A percentile compares a stretch with the other conserved stretches of the same genome.
Conservation (phyloP, 1,139 yeast genomes). For the Arxiozyma telluris region DNA sequence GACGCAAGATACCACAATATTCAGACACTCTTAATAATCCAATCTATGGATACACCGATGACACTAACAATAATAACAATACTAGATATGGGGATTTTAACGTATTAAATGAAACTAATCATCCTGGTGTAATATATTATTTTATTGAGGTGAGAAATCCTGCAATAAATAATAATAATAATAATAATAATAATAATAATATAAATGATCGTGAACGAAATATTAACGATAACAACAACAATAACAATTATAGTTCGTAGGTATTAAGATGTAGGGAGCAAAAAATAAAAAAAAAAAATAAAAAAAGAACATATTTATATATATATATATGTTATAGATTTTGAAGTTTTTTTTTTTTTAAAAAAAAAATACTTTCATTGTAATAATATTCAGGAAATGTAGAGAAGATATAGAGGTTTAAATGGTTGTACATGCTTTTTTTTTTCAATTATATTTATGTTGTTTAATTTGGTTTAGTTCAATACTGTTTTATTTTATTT, state of each 20-base stretch:
- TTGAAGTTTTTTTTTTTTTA: too few species aligned
- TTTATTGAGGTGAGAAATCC: constrained; percentile 10
- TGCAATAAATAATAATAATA: not conserved
- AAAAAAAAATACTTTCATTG: too few species aligned
- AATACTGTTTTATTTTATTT: too few species aligned
- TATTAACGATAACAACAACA: not conserved
- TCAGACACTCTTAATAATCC: not conserved
- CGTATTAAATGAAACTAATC: constrained; percentile 10
- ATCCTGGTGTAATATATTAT: constrained; percentile 14
- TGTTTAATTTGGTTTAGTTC: too few species aligned
- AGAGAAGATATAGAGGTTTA: too few species aligned
- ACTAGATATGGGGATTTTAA: constrained; percentile 11
- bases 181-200: too few species aligned
- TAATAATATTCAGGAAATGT: too few species aligned
- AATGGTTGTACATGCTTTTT: too few species aligned
- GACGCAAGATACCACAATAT: constrained; percentile 7
- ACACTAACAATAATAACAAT: not conserved
- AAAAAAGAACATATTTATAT: not conserved
- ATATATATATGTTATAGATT: too few species aligned
- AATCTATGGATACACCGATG: not conserved
- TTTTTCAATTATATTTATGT: too few species aligned
- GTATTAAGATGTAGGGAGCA: too few species aligned
- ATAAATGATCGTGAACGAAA: not conserved
- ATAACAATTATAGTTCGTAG: not conserved
- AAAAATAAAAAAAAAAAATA: too few species aligned